Conservation (phyloP, 345 rosid species). For the Brassica nigra region DNA sequence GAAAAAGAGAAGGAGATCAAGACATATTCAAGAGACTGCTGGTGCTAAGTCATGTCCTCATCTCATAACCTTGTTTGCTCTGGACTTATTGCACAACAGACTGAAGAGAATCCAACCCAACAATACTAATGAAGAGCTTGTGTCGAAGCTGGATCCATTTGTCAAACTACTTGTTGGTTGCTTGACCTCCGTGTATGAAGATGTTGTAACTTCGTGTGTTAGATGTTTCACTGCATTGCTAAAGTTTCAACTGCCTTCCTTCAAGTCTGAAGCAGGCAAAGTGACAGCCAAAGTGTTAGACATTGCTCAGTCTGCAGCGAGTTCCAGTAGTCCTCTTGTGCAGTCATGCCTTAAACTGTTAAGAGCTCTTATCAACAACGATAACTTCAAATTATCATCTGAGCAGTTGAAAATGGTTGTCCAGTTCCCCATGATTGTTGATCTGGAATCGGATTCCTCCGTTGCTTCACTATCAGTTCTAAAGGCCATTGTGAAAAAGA, state of each 20-base stretch:
- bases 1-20: conserved; percentile 25
- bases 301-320: conserved; percentile 49
- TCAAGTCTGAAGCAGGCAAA: conserved; percentile 63
- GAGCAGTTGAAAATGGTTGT: conserved; percentile 56
- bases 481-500: conserved; percentile 59
- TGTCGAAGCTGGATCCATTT: conserved; percentile 85
- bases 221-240: conserved; percentile 66
- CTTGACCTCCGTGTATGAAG: conserved; percentile 80
- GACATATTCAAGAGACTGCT: conserved; percentile 34
- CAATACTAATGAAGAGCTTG: conserved; percentile 44
- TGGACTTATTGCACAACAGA: conserved; percentile 56
- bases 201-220: conserved; percentile 62
- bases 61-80: conserved; percentile 70
- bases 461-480: conserved; percentile 68
- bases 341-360: conserved; percentile 73
- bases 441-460: conserved; percentile 63
- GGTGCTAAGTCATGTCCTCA: conserved; percentile 55
- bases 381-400: conserved; percentile 55
- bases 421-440: conserved; percentile 70
- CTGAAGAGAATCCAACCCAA: conserved; percentile 56
- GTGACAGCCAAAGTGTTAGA: conserved; percentile 58
- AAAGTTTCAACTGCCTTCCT: conserved; percentile 68
- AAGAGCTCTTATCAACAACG: conserved; percentile 57
- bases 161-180: conserved; percentile 61
- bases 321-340: conserved; percentile 56